Percentiles rank a stretch among this genome's conserved stretches.
These are phyloP conservation scores for Aegilops longissima DNA, from an alignment of 176 grass and related monocot species.

Conservation along the genomic window DNA sequence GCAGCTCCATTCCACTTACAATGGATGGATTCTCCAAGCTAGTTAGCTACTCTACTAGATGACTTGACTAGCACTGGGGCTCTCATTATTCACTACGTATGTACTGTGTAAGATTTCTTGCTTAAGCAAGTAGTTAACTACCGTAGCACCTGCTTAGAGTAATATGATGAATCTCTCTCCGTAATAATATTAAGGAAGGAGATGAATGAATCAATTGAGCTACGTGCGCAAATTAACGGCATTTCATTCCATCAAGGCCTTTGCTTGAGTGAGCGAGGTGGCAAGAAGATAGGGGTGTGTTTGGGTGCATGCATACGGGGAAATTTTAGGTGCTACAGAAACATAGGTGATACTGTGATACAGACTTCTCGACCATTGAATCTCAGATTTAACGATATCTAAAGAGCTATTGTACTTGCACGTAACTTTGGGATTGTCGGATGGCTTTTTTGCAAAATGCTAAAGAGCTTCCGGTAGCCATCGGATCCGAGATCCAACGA, in stretches of 20 bases:
- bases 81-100: neutral
- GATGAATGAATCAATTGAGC: neutral
- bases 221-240: neutral
- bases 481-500: no score
- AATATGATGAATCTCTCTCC: no score
- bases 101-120: neutral
- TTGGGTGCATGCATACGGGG: no score
- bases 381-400: no score
- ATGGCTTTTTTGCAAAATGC: no score
- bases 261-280: neutral
- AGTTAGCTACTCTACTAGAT: neutral
- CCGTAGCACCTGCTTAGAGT: neutral
- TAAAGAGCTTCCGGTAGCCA: no score
- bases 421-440: no score
- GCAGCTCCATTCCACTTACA: neutral
- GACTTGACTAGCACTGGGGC: neutral
- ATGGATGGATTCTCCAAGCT: neutral
- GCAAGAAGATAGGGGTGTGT: neutral
- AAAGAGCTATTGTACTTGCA: no score
- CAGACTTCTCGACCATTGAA: no score
- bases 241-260: neutral
- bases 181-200: neutral
- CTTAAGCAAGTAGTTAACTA: neutral
- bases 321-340: no score
- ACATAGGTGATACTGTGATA: no score